Conservation (phyloP, 2,329 filamentous ascomycete species). For the Aspergillaceae sp. region DNA sequence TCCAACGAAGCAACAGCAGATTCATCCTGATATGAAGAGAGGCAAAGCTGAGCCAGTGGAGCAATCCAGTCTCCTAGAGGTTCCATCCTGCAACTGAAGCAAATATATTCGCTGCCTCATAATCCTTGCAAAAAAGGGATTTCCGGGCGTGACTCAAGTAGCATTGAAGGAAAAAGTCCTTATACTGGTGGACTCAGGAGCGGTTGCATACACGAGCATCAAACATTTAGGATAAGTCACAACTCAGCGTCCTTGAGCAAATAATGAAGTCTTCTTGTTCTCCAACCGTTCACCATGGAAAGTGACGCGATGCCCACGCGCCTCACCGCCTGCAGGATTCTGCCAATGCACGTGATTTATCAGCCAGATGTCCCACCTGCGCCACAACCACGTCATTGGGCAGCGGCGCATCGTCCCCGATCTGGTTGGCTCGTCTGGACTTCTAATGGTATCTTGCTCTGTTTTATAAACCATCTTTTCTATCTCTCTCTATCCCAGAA, state of each 20-base stretch:
- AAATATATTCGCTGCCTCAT: conserved; percentile 1
- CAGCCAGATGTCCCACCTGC: conserved; percentile 11
- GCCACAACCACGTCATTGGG: conserved; percentile 26
- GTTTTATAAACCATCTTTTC: too few relatives aligned
- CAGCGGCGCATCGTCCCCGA: conserved; percentile 9
- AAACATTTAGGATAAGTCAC: too few relatives aligned
- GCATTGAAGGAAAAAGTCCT: background rate
- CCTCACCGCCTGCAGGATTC: conserved; percentile 9
- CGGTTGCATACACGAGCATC: too few relatives aligned
- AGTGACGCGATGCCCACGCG: conserved; percentile 7
- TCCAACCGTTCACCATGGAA: background rate
- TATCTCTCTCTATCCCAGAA: background rate
- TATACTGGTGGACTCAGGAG: background rate
- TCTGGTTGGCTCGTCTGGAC: background rate
- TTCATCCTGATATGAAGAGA: conserved; percentile 13
- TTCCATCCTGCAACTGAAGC: conserved; percentile 16
- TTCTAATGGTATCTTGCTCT: background rate
- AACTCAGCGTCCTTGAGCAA: background rate
- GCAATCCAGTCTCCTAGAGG: conserved; percentile 17
- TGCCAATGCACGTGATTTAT: conserved; percentile 1
- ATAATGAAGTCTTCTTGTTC: background rate
- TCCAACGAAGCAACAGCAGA: conserved; percentile 6
- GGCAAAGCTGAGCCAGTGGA: conserved; percentile 15
- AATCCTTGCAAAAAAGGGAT: background rate
- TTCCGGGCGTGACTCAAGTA: background rate